Evolutionary conservation across 495 filamentous ascomycete species (phyloP).

Genomic region (Hypoxylon rickii): DNA sequence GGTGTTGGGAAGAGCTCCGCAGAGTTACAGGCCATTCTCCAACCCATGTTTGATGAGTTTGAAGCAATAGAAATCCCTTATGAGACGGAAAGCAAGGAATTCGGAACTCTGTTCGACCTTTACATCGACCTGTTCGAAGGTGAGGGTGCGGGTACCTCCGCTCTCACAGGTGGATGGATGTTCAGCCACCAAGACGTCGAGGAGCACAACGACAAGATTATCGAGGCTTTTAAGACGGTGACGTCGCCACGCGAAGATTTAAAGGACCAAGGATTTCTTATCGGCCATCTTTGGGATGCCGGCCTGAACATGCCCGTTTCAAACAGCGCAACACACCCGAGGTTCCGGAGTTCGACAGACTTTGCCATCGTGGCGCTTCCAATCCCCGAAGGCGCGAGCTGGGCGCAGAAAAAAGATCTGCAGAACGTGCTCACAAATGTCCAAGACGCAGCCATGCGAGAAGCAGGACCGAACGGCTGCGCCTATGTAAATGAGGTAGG

Average conservation of each 20-base stretch:
- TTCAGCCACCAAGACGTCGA: conserved; percentile 47
- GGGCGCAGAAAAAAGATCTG: conserved; percentile 43
- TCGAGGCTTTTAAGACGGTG: conserved; percentile 47
- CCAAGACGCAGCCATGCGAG: conserved; percentile 50
- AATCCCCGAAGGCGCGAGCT: conserved; percentile 39
- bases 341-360: conserved; percentile 51
- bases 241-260: conserved; percentile 24
- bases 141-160: conserved; percentile 48
- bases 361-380: conserved; percentile 52
- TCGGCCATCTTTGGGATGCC: conserved; percentile 57
- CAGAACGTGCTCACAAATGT: conserved; percentile 48
- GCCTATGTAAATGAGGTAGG: conserved; percentile 52
- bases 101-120: conserved; percentile 50
- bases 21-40: conserved; percentile 46
- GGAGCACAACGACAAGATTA: conserved; percentile 46
- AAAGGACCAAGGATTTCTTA: conserved; percentile 42
- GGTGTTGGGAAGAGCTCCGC: conserved; percentile 48
- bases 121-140: conserved; percentile 54
- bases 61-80: conserved; percentile 43
- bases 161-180: conserved; percentile 53
- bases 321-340: conserved; percentile 46
- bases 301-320: conserved; percentile 42
- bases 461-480: conserved; percentile 46
- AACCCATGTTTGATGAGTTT: conserved; percentile 53
- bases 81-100: conserved; percentile 38